Conservation (phyloP, 768 basidiomycete genomes). For the Termitomyces sp. region DNA sequence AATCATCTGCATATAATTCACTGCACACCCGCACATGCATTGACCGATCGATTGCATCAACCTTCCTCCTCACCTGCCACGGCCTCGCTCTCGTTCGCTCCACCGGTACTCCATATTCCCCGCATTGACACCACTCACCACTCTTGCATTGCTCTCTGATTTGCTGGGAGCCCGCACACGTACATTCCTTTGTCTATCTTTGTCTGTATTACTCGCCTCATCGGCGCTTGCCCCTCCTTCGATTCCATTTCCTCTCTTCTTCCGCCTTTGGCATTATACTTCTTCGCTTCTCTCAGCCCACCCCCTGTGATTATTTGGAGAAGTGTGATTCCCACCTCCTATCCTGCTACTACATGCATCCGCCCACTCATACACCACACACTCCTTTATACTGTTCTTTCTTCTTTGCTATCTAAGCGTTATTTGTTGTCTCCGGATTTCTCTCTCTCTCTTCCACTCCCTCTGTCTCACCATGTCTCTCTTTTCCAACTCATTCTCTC, state of each 20-base stretch:
- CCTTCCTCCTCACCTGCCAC: constrained; percentile 3
- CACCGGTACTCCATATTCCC: constrained; percentile 2
- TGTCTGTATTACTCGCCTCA: constrained; percentile 5
- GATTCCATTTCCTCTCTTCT: neutral
- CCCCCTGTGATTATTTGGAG: constrained; percentile 8
- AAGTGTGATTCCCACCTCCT: constrained; percentile 6
- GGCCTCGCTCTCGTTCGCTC: neutral
- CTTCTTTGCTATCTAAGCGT: constrained; percentile 28
- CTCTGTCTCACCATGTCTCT: constrained; percentile 18
- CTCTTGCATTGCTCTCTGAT: constrained; percentile 3
- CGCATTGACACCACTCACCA: constrained; percentile 9
- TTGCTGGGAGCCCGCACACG: neutral
- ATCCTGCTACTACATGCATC: neutral
- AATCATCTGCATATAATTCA: constrained; percentile 7
- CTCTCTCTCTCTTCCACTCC: constrained; percentile 8
- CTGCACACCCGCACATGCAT: constrained; percentile 9
- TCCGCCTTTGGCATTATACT: constrained; percentile 1
- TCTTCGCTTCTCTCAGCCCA: neutral
- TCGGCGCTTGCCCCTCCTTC: constrained; percentile 8
- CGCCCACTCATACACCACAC: constrained; percentile 3
- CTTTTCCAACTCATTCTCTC: constrained; percentile 16
- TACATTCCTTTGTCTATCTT: constrained; percentile 11
- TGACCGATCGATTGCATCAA: constrained; percentile 7
- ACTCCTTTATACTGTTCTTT: constrained; percentile 14
- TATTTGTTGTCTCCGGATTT: constrained; percentile 24